Conservation (phyloP, 139 green algal genomes). For the Edaphochlamys debaryana region DNA sequence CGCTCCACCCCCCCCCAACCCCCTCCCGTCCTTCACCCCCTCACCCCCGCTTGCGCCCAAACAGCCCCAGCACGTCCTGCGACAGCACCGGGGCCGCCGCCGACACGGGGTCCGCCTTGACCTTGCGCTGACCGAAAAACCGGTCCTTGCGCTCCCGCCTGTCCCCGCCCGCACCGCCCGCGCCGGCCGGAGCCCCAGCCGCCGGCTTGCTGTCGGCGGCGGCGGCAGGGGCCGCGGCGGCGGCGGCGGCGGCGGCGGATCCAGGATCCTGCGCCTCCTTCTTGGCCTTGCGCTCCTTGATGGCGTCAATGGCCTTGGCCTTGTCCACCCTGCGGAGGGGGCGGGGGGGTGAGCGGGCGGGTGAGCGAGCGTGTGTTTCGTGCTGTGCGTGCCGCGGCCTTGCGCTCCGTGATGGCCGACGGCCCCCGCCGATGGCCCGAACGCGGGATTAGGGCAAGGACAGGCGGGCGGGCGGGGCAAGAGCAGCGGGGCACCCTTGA, state of each 20-base stretch:
- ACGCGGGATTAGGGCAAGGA: too few species aligned
- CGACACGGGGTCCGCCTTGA: constrained; percentile 69
- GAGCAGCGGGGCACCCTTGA: too few species aligned
- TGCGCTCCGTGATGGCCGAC: too few species aligned
- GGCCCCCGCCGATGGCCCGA: too few species aligned
- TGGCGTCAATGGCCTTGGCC: constrained; percentile 64
- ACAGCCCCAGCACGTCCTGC: constrained; percentile 64
- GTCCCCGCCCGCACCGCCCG: not conserved
- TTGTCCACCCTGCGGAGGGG: constrained; percentile 49
- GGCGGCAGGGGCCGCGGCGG: not conserved
- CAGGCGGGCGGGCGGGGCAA: too few species aligned
- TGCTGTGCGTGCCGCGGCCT: too few species aligned
- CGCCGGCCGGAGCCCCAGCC: not conserved
- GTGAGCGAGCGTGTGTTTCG: too few species aligned
- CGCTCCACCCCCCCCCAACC: too few species aligned
- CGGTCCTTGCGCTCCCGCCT: constrained; percentile 21
- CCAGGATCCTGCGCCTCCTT: constrained; percentile 1
- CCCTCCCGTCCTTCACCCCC: too few species aligned
- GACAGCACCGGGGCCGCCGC: constrained; percentile 50
- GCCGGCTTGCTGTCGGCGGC: not conserved
- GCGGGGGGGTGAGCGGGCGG: too few species aligned
- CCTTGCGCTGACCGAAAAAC: constrained; percentile 65
- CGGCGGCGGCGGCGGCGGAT: too few species aligned
- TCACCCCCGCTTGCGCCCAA: constrained; percentile 39
- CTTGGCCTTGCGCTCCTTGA: constrained; percentile 45